Base-by-base conservation (phyloP, 805 yeast genomes). In the Henningerozyma blattae region DNA sequence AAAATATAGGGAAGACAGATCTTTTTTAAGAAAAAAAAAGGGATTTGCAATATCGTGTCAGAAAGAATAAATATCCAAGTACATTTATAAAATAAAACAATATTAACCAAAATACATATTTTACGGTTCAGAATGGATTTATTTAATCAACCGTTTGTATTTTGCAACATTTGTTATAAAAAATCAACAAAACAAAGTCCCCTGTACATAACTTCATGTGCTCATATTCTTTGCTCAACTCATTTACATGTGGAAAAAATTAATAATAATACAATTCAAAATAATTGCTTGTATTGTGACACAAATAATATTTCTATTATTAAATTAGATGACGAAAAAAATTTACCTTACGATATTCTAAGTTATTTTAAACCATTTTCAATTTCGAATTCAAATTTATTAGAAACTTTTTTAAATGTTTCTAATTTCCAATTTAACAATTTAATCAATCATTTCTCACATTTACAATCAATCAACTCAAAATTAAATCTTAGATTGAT, bases 171-270 rank as follows among this genome's bases (percentile, higher is more conserved):
- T 3, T 61, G 65, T 36, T 59, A 58, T 31, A 42, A 40, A 27
- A 33, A 40, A 30, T 34, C 46, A 25, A 28, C 45, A 9, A 22
- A 30, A 15, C 47, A 37, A 3, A 46, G 42, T n/a, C 48, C 48
- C 1, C 45, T 61, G 16, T 43, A 43, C 28, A 35, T 61, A 31
- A 59, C 63, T 1, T 58, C 64, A 3, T 61, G 66, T 45, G 65
- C 64, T 3, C 65, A 61, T 39, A 46, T 54, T 1, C 38, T 61
- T 15, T 61, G 66, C 31, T 43, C 47, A 3, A 47, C 48, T 12
- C 64, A 61, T 40, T 31, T 45, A 27, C 28, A 29, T n/a, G n/a
- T n/a, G n/a, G n/a, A n/a, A n/a, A n/a, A n/a, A n/a, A n/a, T n/a
- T n/a, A n/a, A n/a, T n/a, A n/a, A n/a, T n/a, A n/a, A n/a, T n/a